These are phyloP conservation scores for Suillus weaverae DNA, from an alignment of 768 basidiomycete species.

Conservation along the genomic window DNA sequence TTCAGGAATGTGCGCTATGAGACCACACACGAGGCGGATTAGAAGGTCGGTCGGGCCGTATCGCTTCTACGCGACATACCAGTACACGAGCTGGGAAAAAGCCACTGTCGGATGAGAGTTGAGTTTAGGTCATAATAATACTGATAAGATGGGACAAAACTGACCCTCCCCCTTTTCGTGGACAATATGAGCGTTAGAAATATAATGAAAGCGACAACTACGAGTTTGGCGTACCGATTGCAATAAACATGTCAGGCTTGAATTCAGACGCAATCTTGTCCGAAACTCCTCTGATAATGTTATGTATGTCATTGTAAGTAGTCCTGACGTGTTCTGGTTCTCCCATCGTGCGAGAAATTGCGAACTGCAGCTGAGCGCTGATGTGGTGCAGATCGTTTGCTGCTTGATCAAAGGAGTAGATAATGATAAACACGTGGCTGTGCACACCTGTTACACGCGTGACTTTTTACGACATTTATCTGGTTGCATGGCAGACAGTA, in stretches of 20 bases:
- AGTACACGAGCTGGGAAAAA: conserved; percentile 96
- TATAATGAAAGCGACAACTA: conserved; percentile 12
- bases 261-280: conserved; percentile 72
- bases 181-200: conserved; percentile 1
- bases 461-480: conserved; percentile 15
- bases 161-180: conserved; percentile 72
- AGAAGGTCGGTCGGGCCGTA: neutral
- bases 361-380: neutral
- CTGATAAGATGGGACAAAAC: conserved; percentile 32
- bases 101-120: conserved; percentile 52
- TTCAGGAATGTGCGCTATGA: conserved; percentile 82
- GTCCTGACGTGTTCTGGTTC: conserved; percentile 62
- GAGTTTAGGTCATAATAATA: conserved; percentile 15
- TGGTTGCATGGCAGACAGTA: conserved; percentile 9
- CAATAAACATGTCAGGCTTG: conserved; percentile 84
- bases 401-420: neutral
- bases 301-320: conserved; percentile 94
- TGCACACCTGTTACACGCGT: neutral
- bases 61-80: conserved; percentile 37
- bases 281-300: conserved; percentile 70
- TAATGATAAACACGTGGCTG: conserved; percentile 1
- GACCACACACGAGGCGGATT: neutral
- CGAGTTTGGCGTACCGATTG: conserved; percentile 59
- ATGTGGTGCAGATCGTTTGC: conserved; percentile 1
- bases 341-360: conserved; percentile 24